Percentiles rank a stretch among this genome's conserved stretches.
phyloP scores from a whole-genome alignment of 2,329 filamentous ascomycete genomes.

The Pseudogymnoascus sp. region DNA sequence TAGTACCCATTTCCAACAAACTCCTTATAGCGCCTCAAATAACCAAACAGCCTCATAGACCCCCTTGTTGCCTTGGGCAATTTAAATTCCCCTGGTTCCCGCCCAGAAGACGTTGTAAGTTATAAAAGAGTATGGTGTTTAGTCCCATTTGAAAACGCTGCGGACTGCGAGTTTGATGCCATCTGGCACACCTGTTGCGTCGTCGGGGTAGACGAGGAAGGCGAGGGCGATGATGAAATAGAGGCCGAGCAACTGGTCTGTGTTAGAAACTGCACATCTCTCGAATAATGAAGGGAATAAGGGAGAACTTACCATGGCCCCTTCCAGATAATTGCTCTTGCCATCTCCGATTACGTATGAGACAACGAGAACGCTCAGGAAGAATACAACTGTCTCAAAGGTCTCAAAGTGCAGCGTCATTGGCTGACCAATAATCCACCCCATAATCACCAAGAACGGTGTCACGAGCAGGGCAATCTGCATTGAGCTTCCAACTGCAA shows the following conservation, averaged over 20 bases:
- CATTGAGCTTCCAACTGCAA: conserved; percentile 73
- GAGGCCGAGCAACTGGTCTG: conserved; percentile 24
- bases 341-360: conserved; percentile 73
- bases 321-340: conserved; percentile 76
- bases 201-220: conserved; percentile 53
- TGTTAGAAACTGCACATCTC: not conserved
- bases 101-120: not conserved
- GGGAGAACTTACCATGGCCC: conserved; percentile 51
- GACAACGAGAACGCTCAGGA: conserved; percentile 66
- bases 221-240: conserved; percentile 53
- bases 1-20: not conserved
- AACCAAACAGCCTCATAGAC: not conserved
- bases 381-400: conserved; percentile 72
- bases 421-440: conserved; percentile 62
- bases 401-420: conserved; percentile 79
- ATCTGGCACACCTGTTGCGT: conserved; percentile 23
- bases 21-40: not conserved
- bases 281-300: not conserved
- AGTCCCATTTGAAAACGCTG: not conserved
- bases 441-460: conserved; percentile 69
- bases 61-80: not conserved
- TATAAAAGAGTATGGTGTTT: not conserved
- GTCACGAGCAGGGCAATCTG: conserved; percentile 79
- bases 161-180: not conserved
- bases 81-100: not conserved